Conservation (phyloP, 306 rosid genomes). For the Castanea crenata region DNA sequence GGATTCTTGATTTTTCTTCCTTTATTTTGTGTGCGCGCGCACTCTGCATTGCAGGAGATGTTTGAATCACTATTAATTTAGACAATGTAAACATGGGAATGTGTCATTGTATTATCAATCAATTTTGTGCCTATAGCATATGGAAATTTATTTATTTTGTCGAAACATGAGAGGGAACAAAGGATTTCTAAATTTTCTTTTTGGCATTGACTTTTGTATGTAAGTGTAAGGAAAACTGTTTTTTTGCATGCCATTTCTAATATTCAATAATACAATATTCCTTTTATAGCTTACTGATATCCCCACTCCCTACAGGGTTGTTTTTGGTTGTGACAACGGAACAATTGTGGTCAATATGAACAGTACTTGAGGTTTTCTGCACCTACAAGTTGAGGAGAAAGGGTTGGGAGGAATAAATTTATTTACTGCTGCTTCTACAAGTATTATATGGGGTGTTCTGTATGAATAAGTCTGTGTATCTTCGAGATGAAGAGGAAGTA, state of each 20-base stretch:
- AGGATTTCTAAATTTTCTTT: background rate
- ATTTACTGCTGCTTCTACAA: background rate
- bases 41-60: background rate
- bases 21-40: background rate
- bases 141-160: background rate
- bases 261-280: background rate
- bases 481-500: background rate
- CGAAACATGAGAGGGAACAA: background rate
- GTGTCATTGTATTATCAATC: background rate
- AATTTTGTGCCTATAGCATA: background rate
- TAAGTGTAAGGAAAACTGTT: no score
- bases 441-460: background rate
- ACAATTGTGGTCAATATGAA: constrained; percentile 12
- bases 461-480: background rate
- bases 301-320: constrained; percentile 17
- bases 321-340: constrained; percentile 35
- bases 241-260: background rate
- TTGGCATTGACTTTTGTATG: background rate
- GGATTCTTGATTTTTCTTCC: background rate
- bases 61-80: background rate
- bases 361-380: background rate
- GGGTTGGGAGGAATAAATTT: background rate
- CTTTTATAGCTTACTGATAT: background rate
- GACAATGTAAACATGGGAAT: background rate
- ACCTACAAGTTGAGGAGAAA: background rate